These are phyloP conservation scores for Colletotrichum brevisporum DNA, from an alignment of 2,329 filamentous ascomycete genomes.

Conservation along the genomic window DNA sequence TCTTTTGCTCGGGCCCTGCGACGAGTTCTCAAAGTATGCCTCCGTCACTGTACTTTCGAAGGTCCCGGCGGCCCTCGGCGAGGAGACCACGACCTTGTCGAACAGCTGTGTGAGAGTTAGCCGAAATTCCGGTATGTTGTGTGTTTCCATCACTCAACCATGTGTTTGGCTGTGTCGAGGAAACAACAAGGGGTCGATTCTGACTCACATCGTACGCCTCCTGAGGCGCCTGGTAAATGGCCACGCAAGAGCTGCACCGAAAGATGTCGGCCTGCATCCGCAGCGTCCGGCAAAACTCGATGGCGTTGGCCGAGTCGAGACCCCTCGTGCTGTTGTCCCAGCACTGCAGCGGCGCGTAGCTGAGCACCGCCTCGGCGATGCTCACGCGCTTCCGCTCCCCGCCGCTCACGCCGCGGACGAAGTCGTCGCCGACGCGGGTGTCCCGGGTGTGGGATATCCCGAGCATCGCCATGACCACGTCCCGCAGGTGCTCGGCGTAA, in stretches of 20 bases:
- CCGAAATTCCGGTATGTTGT: neutral
- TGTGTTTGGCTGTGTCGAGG: too few relatives aligned
- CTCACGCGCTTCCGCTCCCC: conserved; percentile 63
- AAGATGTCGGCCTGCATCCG: conserved; percentile 47
- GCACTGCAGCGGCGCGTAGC: conserved; percentile 47
- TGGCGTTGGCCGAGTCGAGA: conserved; percentile 46
- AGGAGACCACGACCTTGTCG: conserved; percentile 76
- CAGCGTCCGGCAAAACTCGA: conserved; percentile 45
- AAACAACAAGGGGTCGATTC: too few relatives aligned
- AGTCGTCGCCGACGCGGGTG: conserved; percentile 68
- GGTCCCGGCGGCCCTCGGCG: too few relatives aligned
- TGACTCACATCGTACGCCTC: conserved; percentile 64
- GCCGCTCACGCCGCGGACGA: conserved; percentile 66
- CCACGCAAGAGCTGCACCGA: conserved; percentile 45
- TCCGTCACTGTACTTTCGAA: conserved; percentile 65
- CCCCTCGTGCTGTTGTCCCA: conserved; percentile 66
- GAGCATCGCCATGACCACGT: conserved; percentile 68
- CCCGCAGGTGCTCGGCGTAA: conserved; percentile 63
- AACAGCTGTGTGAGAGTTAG: conserved; percentile 58
- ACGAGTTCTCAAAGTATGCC: conserved; percentile 77
- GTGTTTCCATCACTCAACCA: too few relatives aligned
- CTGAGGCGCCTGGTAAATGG: conserved; percentile 74
- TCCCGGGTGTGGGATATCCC: conserved; percentile 69
- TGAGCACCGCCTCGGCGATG: conserved; percentile 52
- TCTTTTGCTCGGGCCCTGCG: conserved; percentile 69